Conservation (phyloP, 305 asterid genomes). For the Rubia peregrina region DNA sequence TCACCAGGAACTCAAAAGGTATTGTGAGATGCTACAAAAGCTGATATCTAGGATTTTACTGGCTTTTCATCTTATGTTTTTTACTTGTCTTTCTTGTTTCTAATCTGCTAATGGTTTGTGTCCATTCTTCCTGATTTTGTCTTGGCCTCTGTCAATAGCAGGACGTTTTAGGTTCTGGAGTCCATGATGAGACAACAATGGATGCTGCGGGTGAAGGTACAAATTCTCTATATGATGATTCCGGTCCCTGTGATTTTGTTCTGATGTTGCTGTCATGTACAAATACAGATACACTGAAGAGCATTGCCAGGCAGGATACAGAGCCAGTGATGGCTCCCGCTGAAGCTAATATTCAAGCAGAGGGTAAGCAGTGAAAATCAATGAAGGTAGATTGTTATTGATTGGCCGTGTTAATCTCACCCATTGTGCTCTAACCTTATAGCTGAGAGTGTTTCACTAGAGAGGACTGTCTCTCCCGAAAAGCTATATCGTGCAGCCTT, state of each 20-base stretch:
- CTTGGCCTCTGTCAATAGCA: constrained; percentile 23
- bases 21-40: constrained; percentile 10
- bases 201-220: constrained; percentile 33
- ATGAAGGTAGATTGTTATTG: constrained; percentile 48
- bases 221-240: constrained; percentile 9
- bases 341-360: constrained; percentile 37
- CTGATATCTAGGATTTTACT: not conserved
- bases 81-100: not conserved
- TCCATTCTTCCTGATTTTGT: not conserved
- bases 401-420: constrained; percentile 40
- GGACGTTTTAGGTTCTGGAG: constrained; percentile 30
- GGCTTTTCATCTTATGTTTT: not conserved
- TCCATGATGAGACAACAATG: constrained; percentile 27
- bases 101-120: not conserved
- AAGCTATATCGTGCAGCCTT: constrained; percentile 92
- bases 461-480: constrained; percentile 80
- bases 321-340: constrained; percentile 28
- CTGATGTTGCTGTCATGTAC: not conserved
- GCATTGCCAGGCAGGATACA: constrained; percentile 34
- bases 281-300: constrained; percentile 26
- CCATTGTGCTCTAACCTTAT: constrained; percentile 47
- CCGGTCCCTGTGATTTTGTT: not conserved
- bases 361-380: constrained; percentile 67
- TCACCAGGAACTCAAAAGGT: constrained; percentile 32
- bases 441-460: constrained; percentile 69